Base-by-base conservation (phyloP, 768 basidiomycete genomes). In the Mycena polygramma region DNA sequence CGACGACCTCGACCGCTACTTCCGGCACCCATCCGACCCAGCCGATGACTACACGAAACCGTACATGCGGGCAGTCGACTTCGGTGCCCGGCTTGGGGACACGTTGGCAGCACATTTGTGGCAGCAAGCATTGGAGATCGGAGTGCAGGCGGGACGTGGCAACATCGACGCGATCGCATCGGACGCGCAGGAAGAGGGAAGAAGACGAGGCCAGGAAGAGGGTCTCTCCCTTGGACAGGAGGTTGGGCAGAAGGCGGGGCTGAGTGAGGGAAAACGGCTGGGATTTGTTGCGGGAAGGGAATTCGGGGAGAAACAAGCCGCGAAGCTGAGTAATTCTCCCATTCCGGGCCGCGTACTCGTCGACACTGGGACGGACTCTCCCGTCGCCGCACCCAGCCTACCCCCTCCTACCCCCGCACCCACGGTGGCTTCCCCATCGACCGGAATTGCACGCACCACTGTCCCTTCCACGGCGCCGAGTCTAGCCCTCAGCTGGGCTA, bases 231-330 rank as follows among this genome's bases (percentile, higher is more conserved):
- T 30, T 30, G 30, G 6, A n/a, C n/a, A 30, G 30, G 30, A 30
- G 30, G 30, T 2, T 30, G 30, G 6, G 30, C 30, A 30, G 30
- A 30, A 30, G 30, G 30, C 3, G 48, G 60, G 60, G 19, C 51
- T 62, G 48, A 26, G 60, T 35, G 60, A 62, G 60, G 60, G 60
- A 39, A 62, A 62, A 14, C 60, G 60, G 22, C 20, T 62, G 3
- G 58, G 57, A 1, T 59, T 59, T 17, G 57, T 60, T 15, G 49
- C 46, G n/a, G 60, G 60, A 20, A 20, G 60, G 48, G 48, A 62
- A 8, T 62, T 62, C 24, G 60, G 60, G 30, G 60, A 62, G 7
- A 62, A 62, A 51, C 60, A 51, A 48, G 48, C n/a, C 3, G 13
- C 22, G 11, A 58, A 58, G 57, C n/a, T 43, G 57, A 62, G 60